Base-by-base conservation (phyloP, 2,329 filamentous ascomycete species). In the Lizonia empirigonia region DNA sequence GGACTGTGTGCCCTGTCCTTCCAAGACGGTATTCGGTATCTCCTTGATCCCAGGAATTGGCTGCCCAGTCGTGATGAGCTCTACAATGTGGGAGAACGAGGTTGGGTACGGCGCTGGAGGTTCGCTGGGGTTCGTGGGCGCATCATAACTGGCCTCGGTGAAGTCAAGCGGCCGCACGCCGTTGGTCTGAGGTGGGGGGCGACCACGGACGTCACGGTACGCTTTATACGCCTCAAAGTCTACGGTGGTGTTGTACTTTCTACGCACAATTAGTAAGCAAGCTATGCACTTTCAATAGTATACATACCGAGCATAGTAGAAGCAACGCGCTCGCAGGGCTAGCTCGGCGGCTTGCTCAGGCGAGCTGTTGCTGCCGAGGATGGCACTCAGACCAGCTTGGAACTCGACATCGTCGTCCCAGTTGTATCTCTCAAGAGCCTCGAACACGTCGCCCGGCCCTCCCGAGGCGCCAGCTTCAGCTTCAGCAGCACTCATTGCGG, bases 41-140 rank as follows among this genome's bases (percentile, higher is more conserved):
- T 96, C 85, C 61, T 86, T 86, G 65, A 97, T 95, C 1, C 92
- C 92, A 1, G 91, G 91, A 34, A 97, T 88, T 0, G 89, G 87
- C 62, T 90, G 85, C 44, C 91, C 91, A 22, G 85, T 86, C 19
- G 90, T 89, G 45, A 97, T 89, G 46, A 96, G 82, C 64, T 90
- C 88, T 47, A 96, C 87, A 55, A 97, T 91, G 59, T 93, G 86
- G 7, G 89, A 87, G 72, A 97, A 96, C 1, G 85, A 87, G 39
- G 86, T 86, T 3, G 91, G 91, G 64, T 96, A 96, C 1, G 84
- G 82, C 29, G 90, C 88, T 36, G 83, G 79, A 13, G 67, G 69
- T 36, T 67, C 65, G 32, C 42, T 62, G 20, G 65, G 24, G 23
- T 44, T 61, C 6, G 64, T 27, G n/a, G 68, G 50, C 6, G 53